These are phyloP conservation scores for Pseudocercospora ulei DNA, from an alignment of 2,329 filamentous ascomycete species.

Conservation along the genomic window DNA sequence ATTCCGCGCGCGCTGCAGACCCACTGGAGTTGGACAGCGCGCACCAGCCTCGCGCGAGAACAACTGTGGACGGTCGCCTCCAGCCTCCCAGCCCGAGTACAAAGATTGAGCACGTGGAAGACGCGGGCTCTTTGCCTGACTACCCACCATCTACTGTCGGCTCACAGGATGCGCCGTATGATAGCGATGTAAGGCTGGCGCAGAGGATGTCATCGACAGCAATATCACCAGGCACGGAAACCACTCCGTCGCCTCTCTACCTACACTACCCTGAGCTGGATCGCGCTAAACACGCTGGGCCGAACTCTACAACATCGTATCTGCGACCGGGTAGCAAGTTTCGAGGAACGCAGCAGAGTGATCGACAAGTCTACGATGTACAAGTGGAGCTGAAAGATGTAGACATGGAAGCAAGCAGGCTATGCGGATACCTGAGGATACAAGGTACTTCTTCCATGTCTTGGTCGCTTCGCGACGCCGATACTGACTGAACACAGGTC, in stretches of 20 bases:
- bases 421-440: conserved; percentile 91
- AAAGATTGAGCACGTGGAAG: conserved; percentile 40
- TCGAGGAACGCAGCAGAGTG: conserved; percentile 81
- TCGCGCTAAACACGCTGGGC: conserved; percentile 48
- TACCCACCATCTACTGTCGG: conserved; percentile 24
- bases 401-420: conserved; percentile 82
- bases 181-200: conserved; percentile 27
- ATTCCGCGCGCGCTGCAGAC: conserved; percentile 26
- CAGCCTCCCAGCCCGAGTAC: conserved; percentile 13
- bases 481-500: conserved; percentile 46
- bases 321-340: conserved; percentile 82
- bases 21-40: conserved; percentile 14
- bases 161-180: conserved; percentile 25
- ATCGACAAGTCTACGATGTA: conserved; percentile 87
- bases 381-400: conserved; percentile 96
- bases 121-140: conserved; percentile 31
- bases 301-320: conserved; percentile 69
- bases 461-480: background rate
- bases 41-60: conserved; percentile 28
- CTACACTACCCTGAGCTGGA: conserved; percentile 27
- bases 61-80: conserved; percentile 13
- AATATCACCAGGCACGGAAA: conserved; percentile 20
- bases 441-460: conserved; percentile 63
- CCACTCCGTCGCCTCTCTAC: conserved; percentile 23
- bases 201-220: conserved; percentile 27